Evolutionary conservation across 441 rosid species (phyloP).

Genomic region (Gossypium armourianum): DNA sequence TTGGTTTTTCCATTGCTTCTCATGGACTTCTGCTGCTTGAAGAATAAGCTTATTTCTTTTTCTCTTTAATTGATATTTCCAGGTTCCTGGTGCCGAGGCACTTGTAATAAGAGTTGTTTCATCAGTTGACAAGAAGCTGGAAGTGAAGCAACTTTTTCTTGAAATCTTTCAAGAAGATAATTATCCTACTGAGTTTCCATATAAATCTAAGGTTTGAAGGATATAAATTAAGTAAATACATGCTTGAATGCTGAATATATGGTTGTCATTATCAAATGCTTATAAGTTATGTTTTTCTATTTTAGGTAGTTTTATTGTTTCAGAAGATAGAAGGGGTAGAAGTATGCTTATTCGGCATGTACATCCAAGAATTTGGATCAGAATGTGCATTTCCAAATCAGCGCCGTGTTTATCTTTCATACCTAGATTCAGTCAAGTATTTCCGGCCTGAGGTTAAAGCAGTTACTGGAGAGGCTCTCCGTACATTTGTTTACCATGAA

Average conservation of each 20-base stretch:
- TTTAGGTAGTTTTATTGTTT: constrained; percentile 79
- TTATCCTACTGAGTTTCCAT: constrained; percentile 85
- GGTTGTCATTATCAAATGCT: background rate
- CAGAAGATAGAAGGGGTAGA: constrained; percentile 99
- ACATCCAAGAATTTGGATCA: constrained; percentile 94
- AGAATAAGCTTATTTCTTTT: background rate
- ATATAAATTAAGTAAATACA: constrained; percentile 1
- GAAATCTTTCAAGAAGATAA: constrained; percentile 82
- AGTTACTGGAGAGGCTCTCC: constrained; percentile 88
- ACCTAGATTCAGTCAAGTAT: constrained; percentile 91
- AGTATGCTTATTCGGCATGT: constrained; percentile 96
- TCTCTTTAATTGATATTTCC: constrained; percentile 17
- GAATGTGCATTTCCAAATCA: constrained; percentile 74
- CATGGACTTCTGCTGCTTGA: background rate
- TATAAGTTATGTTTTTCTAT: constrained; percentile 19
- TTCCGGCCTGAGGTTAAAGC: constrained; percentile 90
- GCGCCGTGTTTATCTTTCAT: constrained; percentile 87
- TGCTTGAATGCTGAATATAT: background rate
- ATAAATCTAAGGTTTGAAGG: constrained; percentile 74
- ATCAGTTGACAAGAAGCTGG: constrained; percentile 92
- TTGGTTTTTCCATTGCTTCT: background rate
- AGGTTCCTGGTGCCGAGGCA: constrained; percentile 94
- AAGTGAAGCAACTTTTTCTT: constrained; percentile 84
- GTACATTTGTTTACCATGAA: constrained; percentile 93
- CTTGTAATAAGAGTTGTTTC: constrained; percentile 94